phyloP scores from a whole-genome alignment of 108 stramenopile species.

The Fragilaria crotonensis region DNA sequence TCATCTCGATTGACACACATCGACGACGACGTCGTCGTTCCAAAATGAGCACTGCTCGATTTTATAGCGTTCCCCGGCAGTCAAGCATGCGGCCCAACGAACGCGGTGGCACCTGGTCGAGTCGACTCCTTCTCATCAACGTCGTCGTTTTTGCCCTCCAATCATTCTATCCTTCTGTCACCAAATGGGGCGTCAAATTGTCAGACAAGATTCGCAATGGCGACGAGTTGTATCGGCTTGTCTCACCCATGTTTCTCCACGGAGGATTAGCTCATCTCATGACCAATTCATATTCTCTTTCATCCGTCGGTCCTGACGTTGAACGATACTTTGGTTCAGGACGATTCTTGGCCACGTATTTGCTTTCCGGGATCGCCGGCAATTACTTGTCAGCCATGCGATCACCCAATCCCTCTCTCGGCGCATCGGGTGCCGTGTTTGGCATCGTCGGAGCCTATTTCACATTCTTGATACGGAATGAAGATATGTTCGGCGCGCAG shows the following conservation, averaged over 20 bases:
- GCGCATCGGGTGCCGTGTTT: slow-evolving; percentile 80
- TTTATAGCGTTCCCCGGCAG: background rate
- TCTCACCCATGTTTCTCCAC: slow-evolving; percentile 78
- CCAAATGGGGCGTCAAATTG: slow-evolving; percentile 55
- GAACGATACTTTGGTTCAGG: slow-evolving; percentile 43
- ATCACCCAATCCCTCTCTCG: slow-evolving; percentile 72
- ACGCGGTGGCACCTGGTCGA: background rate
- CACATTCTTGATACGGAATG: slow-evolving; percentile 59
- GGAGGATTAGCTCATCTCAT: slow-evolving; percentile 59
- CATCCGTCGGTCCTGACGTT: slow-evolving; percentile 50
- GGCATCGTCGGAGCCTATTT: slow-evolving; percentile 71
- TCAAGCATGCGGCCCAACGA: background rate
- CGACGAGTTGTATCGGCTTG: slow-evolving; percentile 56
- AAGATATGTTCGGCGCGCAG: background rate
- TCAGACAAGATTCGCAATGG: slow-evolving; percentile 58
- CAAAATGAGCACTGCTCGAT: background rate
- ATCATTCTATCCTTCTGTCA: slow-evolving; percentile 42
- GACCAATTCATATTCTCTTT: slow-evolving; percentile 59
- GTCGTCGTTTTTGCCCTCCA: slow-evolving; percentile 47
- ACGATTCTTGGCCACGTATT: slow-evolving; percentile 56
- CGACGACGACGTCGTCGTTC: background rate
- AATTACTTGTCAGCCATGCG: slow-evolving; percentile 54
- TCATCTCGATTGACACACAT: too few relatives aligned
- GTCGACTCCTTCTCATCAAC: slow-evolving; percentile 32
- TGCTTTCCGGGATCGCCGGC: slow-evolving; percentile 60